Conservation (phyloP, 257 asterid species). For the Solanum ahanhuiri region DNA sequence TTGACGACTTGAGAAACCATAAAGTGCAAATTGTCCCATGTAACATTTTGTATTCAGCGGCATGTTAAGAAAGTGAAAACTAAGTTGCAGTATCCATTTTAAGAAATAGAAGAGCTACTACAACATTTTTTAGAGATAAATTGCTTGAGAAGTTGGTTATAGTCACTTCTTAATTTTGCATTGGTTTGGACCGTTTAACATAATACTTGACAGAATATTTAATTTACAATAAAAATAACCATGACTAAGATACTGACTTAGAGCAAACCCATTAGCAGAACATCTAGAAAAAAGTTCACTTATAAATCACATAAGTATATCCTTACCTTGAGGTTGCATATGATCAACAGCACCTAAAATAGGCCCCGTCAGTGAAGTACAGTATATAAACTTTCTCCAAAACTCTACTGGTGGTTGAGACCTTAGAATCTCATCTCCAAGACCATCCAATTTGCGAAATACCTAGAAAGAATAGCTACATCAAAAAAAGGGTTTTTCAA, state of each 20-base stretch:
- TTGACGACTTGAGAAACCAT: neutral
- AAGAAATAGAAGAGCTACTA: neutral
- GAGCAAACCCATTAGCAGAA: neutral
- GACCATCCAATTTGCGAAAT: slow-evolving; percentile 68
- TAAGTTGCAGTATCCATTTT: neutral
- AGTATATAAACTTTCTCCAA: slow-evolving; percentile 92
- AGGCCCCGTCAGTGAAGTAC: slow-evolving; percentile 79
- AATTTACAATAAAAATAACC: neutral
- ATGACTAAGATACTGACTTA: neutral
- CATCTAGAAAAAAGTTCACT: neutral
- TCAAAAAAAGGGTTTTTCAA: slow-evolving; percentile 20
- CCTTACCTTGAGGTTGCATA: slow-evolving; percentile 79
- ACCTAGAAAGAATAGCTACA: slow-evolving; percentile 42
- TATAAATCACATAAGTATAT: neutral
- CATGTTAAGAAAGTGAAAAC: neutral
- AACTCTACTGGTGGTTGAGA: slow-evolving; percentile 82
- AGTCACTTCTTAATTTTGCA: neutral
- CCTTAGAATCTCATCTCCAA: slow-evolving; percentile 70
- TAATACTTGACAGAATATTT: neutral
- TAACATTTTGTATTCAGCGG: neutral
- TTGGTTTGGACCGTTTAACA: neutral
- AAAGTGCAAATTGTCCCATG: neutral
- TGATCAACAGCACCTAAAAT: slow-evolving; percentile 86
- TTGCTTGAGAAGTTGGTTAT: neutral
- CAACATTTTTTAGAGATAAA: neutral